Conservation (phyloP, 257 asterid species). For the Ajuga chamaepitys region DNA sequence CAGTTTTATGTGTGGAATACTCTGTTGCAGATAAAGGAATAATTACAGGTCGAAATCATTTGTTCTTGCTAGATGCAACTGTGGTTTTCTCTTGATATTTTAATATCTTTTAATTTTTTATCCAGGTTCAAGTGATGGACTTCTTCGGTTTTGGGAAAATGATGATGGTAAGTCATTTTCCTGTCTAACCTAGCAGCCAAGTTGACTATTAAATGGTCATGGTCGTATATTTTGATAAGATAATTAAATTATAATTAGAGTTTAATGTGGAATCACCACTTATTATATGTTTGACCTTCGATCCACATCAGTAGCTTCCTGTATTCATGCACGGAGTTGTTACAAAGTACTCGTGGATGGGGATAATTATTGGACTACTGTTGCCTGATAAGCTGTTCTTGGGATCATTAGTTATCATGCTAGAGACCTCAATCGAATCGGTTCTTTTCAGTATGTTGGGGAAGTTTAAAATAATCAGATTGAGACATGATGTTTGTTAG, state of each 20-base stretch:
- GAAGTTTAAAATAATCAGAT: neutral
- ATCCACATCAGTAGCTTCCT: neutral
- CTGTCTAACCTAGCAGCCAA: neutral
- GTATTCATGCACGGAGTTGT: neutral
- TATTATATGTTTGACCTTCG: neutral
- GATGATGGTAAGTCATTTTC: conserved; percentile 66
- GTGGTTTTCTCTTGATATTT: neutral
- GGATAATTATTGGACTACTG: neutral
- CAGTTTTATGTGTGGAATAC: conserved; percentile 82
- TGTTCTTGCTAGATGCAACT: conserved; percentile 1
- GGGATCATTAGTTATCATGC: neutral
- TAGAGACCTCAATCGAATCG: neutral
- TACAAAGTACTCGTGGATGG: neutral
- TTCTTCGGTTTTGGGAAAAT: conserved; percentile 88
- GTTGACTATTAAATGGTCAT: neutral
- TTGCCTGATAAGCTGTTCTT: neutral
- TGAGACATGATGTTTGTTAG: neutral
- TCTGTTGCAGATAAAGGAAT: conserved; percentile 80
- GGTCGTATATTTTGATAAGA: neutral
- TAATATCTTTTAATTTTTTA: conserved; percentile 4
- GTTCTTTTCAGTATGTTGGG: neutral
- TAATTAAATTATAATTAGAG: neutral
- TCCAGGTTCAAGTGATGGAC: conserved; percentile 91
- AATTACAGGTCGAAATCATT: conserved; percentile 58
- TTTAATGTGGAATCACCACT: neutral